These are phyloP conservation scores for Poronia punctata DNA, from an alignment of 495 filamentous ascomycete species.

Conservation along the genomic window DNA sequence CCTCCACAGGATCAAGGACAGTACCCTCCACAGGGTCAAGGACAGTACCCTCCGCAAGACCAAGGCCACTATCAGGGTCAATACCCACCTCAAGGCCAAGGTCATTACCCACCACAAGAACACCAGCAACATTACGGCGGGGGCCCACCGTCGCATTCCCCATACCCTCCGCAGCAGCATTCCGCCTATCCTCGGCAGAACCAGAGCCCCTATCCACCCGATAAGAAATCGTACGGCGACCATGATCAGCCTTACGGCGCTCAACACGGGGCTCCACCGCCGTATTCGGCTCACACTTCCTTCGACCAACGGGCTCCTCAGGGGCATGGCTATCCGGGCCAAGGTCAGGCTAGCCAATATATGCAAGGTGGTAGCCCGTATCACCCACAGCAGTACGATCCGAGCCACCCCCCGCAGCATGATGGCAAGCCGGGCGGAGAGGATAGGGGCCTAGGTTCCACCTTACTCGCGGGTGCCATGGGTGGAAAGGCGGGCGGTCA, in stretches of 20 bases:
- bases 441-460: conserved; percentile 21
- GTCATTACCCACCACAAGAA: conserved; percentile 18
- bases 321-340: conserved; percentile 17
- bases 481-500: conserved; percentile 10
- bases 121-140: conserved; percentile 16
- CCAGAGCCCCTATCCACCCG: too few species aligned
- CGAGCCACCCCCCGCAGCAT: conserved; percentile 12
- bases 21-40: conserved; percentile 6
- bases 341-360: conserved; percentile 20
- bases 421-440: conserved; percentile 9
- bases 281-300: conserved; percentile 18
- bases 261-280: conserved; percentile 11
- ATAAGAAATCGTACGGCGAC: conserved; percentile 14
- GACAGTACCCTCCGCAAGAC: conserved; percentile 9
- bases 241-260: too few species aligned
- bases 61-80: conserved; percentile 6
- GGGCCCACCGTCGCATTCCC: conserved; percentile 15
- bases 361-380: conserved; percentile 13
- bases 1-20: conserved; percentile 14
- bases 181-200: conserved; percentile 14
- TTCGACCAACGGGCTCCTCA: conserved; percentile 15
- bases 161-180: conserved; percentile 15
- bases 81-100: conserved; percentile 7
- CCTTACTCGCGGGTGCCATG: conserved; percentile 12
- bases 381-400: conserved; percentile 13